Evolutionary conservation across 2,329 filamentous ascomycete species (phyloP), one percentile per base, ranked within the genome.

Genomic region (Paracoccidioides brasiliensis): DNA sequence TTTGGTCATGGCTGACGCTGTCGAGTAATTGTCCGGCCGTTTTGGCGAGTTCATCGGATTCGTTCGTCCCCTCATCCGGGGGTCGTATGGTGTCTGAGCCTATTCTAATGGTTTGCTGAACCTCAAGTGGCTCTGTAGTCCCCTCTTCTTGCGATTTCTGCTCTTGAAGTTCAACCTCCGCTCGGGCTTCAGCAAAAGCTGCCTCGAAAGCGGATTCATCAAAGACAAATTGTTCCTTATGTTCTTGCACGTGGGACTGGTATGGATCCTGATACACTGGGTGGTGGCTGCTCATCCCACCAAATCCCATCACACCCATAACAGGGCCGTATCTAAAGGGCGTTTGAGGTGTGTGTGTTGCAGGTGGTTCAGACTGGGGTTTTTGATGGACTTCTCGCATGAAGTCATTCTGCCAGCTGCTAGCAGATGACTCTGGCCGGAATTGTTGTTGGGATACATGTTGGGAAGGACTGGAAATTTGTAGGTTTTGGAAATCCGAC

Each of bases 1-100:
- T 84, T 56, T 81, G 78, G 61, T 91, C 84, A 62, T 83, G 75
- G 22, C 80, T 76, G 10, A 94, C 80, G 41, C 81, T 83, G 54
- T 84, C 77, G 4, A 93, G 74, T 3, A 94, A 75, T 57, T 84
- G 76, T 14, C 80, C 82, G 4, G 88, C 88, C 1, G 86, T 90
- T 43, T 76, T 76, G 22, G 86, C 83, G 33, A 93, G 78, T 46
- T 86, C 86, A 59, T 88, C 81, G 30, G 82, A 77, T 53, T 84
- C 78, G 28, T 72, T 68, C 44, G 64, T 61, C 60, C 59, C 58
- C 9, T 69, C 63, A 45, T 66, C 66, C 45, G 69, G 66, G 22
- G 69, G 65, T 7, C 64, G 61, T 53, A 75, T 74, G 7, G 64
- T 69, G 56, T 76, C 73, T 6, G 73, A 73, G 49, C 73, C 73